Conservation (phyloP, 306 rosid species). For the Luffa acutangula region DNA sequence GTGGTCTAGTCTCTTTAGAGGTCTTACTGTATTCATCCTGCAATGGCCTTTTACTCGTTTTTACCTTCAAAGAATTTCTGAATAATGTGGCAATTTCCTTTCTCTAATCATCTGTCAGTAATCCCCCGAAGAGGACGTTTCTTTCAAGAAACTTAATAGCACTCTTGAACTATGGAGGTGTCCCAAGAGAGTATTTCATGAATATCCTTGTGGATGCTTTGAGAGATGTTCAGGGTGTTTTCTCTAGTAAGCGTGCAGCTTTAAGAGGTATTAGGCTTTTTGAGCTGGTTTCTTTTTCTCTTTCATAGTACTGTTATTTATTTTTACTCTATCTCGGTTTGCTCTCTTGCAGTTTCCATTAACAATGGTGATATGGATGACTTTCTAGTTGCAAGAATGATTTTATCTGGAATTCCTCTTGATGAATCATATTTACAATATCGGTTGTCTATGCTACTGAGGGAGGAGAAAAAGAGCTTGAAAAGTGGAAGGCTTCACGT, state of each 20-base stretch:
- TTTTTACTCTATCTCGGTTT: background rate
- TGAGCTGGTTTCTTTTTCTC: background rate
- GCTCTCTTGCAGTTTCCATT: conserved; percentile 33
- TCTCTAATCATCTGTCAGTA: conserved; percentile 34
- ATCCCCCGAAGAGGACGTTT: conserved; percentile 29
- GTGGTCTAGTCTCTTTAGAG: background rate
- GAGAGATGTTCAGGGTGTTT: conserved; percentile 26
- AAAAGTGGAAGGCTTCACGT: conserved; percentile 38
- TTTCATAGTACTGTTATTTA: background rate
- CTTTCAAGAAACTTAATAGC: conserved; percentile 48
- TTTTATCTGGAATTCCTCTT: conserved; percentile 56
- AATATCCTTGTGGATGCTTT: conserved; percentile 32
- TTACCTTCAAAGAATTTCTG: background rate
- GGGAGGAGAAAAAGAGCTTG: conserved; percentile 33
- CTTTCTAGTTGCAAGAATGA: conserved; percentile 41
- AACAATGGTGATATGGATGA: conserved; percentile 45
- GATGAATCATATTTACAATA: conserved; percentile 56
- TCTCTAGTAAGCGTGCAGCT: conserved; percentile 45
- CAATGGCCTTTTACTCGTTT: background rate
- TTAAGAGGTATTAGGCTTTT: conserved; percentile 32
- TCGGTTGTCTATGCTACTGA: conserved; percentile 28
- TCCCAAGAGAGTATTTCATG: conserved; percentile 54
- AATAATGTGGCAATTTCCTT: background rate
- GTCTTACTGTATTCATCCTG: background rate
- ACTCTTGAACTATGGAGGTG: conserved; percentile 76